Base-by-base conservation (phyloP, 2,329 filamentous ascomycete genomes). In the Pseudogymnoascus sp. region DNA sequence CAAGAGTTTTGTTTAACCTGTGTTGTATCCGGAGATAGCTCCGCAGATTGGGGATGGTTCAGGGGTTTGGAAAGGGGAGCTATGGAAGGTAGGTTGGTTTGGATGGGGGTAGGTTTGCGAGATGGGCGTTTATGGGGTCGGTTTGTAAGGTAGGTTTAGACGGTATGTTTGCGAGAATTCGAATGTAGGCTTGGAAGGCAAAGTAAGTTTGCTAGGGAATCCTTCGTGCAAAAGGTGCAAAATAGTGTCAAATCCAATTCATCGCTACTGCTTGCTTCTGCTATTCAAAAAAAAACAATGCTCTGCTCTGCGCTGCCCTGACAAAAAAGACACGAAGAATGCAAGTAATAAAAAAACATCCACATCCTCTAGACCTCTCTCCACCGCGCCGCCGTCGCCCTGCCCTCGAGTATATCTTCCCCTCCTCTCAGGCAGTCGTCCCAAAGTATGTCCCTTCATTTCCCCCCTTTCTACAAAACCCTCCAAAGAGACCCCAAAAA, bases 201-300 rank as follows among this genome's bases (percentile, higher is more conserved):
- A 14, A 9, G 34, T 14, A 35, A 14, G 34, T 7, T 32, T 32
- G 30, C 30, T 7, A 32, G 30, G 6, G 9, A 32, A 32, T 32
- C 6, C 3, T 32, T 9, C 9, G 9, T 47, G 12, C 14, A 11
- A 50, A 50, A 50, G n/a, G n/a, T 11, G 25, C 2, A 30, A 50
- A 50, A 50, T n/a, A 30, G 25, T 50, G 43, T n/a, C 12, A 9
- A 50, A 50, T 50, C 43, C 43, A 47, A 50, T 50, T 50, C 43
- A 50, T 50, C 43, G 43, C 43, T 50, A 50, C 43, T 25, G 18
- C 18, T 20, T 50, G 25, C 43, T 50, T 18, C 25, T 50, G n/a
- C 43, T 50, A 50, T 50, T 3, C n/a, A n/a, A n/a, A 50, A 50
- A 50, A 28, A 50, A 50, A 50, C 12, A 22, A 47, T 47, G 41